Evolutionary conservation across 441 rosid species (phyloP).

Genomic region (Pelargonium citronellum): DNA sequence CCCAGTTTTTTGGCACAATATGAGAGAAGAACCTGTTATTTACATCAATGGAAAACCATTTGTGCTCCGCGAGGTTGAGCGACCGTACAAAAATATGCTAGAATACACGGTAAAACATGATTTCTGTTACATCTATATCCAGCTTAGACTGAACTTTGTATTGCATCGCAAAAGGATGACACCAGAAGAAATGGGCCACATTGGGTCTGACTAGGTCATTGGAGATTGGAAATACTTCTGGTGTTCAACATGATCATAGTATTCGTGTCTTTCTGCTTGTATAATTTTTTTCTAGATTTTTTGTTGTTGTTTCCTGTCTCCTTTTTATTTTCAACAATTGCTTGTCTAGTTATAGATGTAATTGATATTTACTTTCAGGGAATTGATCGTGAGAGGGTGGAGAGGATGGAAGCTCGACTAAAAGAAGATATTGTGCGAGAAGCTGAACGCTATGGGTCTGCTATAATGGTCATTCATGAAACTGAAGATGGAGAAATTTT

Average conservation of each 20-base stretch:
- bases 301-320: not conserved
- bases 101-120: conserved; percentile 72
- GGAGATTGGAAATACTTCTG: not conserved
- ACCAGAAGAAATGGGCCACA: not conserved
- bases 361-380: conserved; percentile 52
- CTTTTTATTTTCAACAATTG: conserved; percentile 5
- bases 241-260: conserved; percentile 5
- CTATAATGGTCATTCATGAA: conserved; percentile 98
- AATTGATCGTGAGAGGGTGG: conserved; percentile 90
- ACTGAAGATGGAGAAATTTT: conserved; percentile 76
- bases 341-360: conserved; percentile 8
- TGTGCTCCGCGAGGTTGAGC: conserved; percentile 96
- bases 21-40: conserved; percentile 99
- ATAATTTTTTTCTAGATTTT: not conserved
- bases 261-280: not conserved
- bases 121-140: conserved; percentile 10
- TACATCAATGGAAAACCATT: conserved; percentile 96
- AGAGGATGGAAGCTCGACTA: conserved; percentile 95
- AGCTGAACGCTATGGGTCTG: conserved; percentile 79
- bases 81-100: conserved; percentile 95
- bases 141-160: not conserved
- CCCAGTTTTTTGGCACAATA: conserved; percentile 93
- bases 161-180: conserved; percentile 7
- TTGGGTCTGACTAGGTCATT: not conserved
- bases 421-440: conserved; percentile 95